These are phyloP conservation scores for Scenedesmus sp. DNA, from an alignment of 163 green algal species.

Conservation along the genomic window DNA sequence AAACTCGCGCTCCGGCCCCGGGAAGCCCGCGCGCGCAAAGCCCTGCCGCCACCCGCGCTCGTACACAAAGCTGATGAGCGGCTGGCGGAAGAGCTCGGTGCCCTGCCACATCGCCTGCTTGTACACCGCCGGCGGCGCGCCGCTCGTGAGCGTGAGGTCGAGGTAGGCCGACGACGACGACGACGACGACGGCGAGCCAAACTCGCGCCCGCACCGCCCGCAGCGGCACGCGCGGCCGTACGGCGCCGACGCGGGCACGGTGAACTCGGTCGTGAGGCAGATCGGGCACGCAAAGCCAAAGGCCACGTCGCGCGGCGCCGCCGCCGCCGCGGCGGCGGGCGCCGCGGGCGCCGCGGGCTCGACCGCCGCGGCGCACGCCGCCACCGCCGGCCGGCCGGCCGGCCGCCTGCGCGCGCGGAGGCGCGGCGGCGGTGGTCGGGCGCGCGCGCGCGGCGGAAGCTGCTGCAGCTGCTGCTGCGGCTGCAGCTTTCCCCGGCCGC, in stretches of 20 bases:
- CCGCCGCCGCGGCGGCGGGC: not conserved
- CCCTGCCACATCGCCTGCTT: slow-evolving; percentile 66
- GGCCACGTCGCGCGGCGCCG: not conserved
- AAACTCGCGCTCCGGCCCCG: slow-evolving; percentile 83
- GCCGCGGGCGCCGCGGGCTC: too few species aligned
- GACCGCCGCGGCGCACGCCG: too few species aligned
- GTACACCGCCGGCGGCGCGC: slow-evolving; percentile 65
- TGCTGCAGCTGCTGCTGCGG: not conserved
- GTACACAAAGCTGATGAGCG: slow-evolving; percentile 88
- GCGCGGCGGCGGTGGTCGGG: too few species aligned
- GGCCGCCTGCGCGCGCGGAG: too few species aligned
- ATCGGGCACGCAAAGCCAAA: slow-evolving; percentile 70
- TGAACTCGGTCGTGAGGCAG: slow-evolving; percentile 60
- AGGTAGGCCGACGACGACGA: slow-evolving; percentile 50
- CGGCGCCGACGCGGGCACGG: slow-evolving; percentile 22
- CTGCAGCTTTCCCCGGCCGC: too few species aligned
- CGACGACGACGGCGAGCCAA: too few species aligned
- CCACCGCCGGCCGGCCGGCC: too few species aligned
- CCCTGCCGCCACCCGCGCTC: slow-evolving; percentile 95
- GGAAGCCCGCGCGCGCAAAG: slow-evolving; percentile 91
- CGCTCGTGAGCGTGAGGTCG: slow-evolving; percentile 81
- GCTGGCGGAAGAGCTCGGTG: slow-evolving; percentile 77
- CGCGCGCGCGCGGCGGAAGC: not conserved
- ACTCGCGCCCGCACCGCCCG: slow-evolving; percentile 71
- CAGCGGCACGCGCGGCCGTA: slow-evolving; percentile 55